Conservation (phyloP, 2,329 filamentous ascomycete species). For the Aspergillus caelatus region DNA sequence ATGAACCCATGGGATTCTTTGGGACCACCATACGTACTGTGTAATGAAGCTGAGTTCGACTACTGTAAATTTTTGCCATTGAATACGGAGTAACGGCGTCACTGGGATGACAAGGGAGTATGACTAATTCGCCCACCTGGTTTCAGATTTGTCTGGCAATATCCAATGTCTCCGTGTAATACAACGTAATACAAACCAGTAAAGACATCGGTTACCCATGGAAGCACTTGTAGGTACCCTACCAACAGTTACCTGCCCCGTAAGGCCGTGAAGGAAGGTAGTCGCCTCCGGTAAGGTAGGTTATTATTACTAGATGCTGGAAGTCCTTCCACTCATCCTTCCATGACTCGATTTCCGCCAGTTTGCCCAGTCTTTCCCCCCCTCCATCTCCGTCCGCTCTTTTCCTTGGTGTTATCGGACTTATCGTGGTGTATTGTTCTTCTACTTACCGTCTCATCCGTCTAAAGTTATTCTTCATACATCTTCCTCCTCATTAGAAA, state of each 20-base stretch:
- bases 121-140: slow-evolving; percentile 2
- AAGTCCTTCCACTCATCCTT: not conserved
- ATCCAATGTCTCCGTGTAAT: not conserved
- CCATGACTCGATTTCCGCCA: slow-evolving; percentile 6
- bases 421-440: not conserved
- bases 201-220: not conserved
- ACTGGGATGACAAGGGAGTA: not conserved
- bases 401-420: not conserved
- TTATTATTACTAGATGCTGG: not conserved
- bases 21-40: not conserved
- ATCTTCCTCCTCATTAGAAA: not conserved
- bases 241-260: not conserved
- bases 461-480: not conserved
- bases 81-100: not conserved
- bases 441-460: not conserved
- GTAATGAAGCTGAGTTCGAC: not conserved
- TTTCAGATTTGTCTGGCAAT: slow-evolving; percentile 4
- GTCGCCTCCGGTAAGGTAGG: slow-evolving; percentile 1
- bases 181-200: not conserved
- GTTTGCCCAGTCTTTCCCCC: slow-evolving; percentile 1
- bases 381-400: slow-evolving; percentile 2
- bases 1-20: not conserved
- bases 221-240: not conserved
- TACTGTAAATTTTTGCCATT: not conserved
- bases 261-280: not conserved